phyloP scores from a whole-genome alignment of 2,329 filamentous ascomycete genomes.

The Botrytis aclada region DNA sequence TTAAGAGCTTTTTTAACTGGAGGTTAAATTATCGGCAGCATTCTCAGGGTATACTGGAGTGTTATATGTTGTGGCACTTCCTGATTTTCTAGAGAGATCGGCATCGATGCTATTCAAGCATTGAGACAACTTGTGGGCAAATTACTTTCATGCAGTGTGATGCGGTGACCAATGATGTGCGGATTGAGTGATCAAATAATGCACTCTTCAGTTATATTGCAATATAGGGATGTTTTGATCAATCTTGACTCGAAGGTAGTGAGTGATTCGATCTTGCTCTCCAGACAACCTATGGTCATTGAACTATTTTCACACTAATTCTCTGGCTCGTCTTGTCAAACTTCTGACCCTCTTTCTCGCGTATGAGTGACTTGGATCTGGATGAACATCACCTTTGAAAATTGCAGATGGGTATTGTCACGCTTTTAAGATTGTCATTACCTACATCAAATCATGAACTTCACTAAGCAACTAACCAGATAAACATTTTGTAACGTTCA shows the following conservation, averaged over 20 bases:
- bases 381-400: no score
- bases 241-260: no score
- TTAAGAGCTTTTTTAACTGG: not conserved
- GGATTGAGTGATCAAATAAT: not conserved
- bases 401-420: accelerated
- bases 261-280: no score
- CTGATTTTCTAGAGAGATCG: not conserved
- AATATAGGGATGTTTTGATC: no score
- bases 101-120: not conserved
- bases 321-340: no score
- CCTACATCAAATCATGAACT: not conserved
- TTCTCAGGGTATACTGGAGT: not conserved
- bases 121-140: not conserved
- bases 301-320: no score
- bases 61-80: not conserved
- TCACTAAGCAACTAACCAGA: no score
- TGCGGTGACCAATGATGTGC: not conserved
- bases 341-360: no score
- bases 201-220: no score
- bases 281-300: no score
- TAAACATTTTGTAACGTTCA: not conserved
- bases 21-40: not conserved
- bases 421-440: no score
- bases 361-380: not conserved
- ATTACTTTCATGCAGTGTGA: not conserved